Conservation (phyloP, 495 filamentous ascomycete genomes). For the Lindgomyces ingoldianus region DNA sequence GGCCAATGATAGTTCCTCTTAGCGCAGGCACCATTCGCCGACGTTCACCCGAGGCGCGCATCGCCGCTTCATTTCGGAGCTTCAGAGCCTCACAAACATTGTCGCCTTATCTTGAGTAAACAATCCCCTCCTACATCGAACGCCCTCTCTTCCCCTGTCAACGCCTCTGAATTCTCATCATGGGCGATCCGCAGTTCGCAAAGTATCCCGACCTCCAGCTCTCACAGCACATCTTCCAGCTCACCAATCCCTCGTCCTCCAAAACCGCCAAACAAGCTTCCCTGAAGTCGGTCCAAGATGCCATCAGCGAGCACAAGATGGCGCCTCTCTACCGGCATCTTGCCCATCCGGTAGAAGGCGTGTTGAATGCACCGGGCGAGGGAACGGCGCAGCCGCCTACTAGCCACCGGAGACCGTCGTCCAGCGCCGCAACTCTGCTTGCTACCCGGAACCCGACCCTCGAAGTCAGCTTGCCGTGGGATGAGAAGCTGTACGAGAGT, state of each 20-base stretch:
- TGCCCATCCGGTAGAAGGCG: slow-evolving; percentile 88
- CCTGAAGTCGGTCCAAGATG: slow-evolving; percentile 85
- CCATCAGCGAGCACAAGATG: slow-evolving; percentile 91
- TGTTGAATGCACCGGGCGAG: slow-evolving; percentile 78
- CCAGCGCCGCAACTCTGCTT: slow-evolving; percentile 62
- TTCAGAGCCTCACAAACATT: slow-evolving; percentile 29
- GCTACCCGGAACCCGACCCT: slow-evolving; percentile 61
- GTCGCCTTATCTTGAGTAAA: background rate
- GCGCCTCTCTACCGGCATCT: slow-evolving; percentile 94
- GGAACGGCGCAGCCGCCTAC: slow-evolving; percentile 60
- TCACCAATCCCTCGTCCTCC: slow-evolving; percentile 83
- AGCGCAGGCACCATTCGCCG: background rate
- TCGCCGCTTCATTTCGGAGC: slow-evolving; percentile 27
- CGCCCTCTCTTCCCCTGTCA: background rate
- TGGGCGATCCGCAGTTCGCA: slow-evolving; percentile 97
- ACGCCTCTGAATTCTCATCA: slow-evolving; percentile 42
- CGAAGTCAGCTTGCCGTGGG: slow-evolving; percentile 77
- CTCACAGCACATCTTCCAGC: slow-evolving; percentile 94
- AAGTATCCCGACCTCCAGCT: slow-evolving; percentile 90
- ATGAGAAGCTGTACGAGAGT: slow-evolving; percentile 82
- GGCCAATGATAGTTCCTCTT: no score
- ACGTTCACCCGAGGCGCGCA: slow-evolving; percentile 8
- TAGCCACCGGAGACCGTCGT: slow-evolving; percentile 40
- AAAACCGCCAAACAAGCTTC: slow-evolving; percentile 67
- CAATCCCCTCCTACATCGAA: background rate